phyloP scores from a whole-genome alignment of 441 rosid genomes.

The Flueggea neowawraea region DNA sequence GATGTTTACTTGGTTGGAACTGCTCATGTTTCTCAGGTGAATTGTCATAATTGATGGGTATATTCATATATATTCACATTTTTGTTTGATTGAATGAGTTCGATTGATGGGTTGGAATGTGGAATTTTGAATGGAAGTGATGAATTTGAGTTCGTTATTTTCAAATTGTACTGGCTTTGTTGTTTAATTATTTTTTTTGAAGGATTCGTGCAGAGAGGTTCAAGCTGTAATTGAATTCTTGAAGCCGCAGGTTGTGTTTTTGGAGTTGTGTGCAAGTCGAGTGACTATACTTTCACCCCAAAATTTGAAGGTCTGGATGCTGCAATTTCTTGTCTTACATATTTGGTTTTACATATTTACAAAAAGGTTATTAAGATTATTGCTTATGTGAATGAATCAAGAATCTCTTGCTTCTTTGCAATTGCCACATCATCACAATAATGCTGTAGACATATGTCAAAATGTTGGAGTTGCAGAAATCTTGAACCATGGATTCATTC shows the following conservation, averaged over 20 bases:
- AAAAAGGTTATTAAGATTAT: no score
- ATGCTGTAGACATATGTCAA: no score
- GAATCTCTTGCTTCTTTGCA: neutral
- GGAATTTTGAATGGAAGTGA: neutral
- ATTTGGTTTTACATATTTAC: neutral
- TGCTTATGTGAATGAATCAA: neutral
- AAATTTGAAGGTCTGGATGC: conserved; percentile 62
- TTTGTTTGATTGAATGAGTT: conserved; percentile 17
- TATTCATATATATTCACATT: conserved; percentile 7
- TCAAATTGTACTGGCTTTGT: neutral
- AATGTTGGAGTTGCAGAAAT: neutral
- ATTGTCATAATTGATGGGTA: neutral
- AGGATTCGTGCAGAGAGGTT: conserved; percentile 96
- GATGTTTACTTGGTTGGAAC: conserved; percentile 92
- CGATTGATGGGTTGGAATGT: neutral
- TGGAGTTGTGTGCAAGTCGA: conserved; percentile 92
- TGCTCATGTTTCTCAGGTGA: conserved; percentile 93
- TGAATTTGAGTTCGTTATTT: neutral
- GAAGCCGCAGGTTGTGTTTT: conserved; percentile 94
- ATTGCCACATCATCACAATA: no score
- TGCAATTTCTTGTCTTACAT: conserved; percentile 3
- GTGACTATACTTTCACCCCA: conserved; percentile 74
- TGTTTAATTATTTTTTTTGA: conserved; percentile 14
- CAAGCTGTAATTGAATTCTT: conserved; percentile 64
- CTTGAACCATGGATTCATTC: neutral